Evolutionary conservation across 768 basidiomycete species (phyloP), one percentile per base, ranked within the genome.

Genomic region (Amanita pseudoporphyria): DNA sequence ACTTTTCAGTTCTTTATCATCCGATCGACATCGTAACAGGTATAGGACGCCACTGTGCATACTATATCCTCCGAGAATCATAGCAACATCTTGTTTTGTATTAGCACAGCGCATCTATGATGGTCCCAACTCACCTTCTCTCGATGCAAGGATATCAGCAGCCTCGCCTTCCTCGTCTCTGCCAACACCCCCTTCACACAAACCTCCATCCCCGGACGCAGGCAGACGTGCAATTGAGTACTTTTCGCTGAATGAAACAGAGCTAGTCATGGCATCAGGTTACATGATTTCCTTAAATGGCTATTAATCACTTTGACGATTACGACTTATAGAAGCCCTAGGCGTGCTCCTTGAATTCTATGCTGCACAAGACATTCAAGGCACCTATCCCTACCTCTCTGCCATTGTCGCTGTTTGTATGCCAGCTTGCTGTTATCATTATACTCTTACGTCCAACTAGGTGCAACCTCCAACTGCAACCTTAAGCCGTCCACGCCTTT

Each of bases 1-100:
- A 18, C 24, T 26, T 12, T 43, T 44, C 9, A 14, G 14, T 18
- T 54, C 46, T 48, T 47, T 35, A 10, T 44, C 41, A 36, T 31
- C 38, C 22, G 3, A 35, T n/a, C 32, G 33, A 45, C 19, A 2
- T 7, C 13, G 9, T 19, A 18, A 38, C 21, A 90, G 89, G 46
- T 87, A 82, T 64, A 77, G 90, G 55, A 90, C 84, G 3, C 86
- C 87, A 3, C 65, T 90, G 18, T 90, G 87, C 60, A 59, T 90
- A 38, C 64, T 89, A 50, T 87, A 78, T 60, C 66, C 78, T 21
- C 74, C 87, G 18, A 77, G 73, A 56, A 73, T 89, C 46, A 80
- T 84, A 41, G 89, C 90, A 7, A 74, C 82, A 40, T 81, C 87
- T 22, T 88, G 86, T 60, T 84, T 81, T 60, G 71, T 91, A 40